A percentile compares a stretch with the other conserved stretches of the same genome.
Evolutionary conservation across 345 rosid species (phyloP).

Genomic region (Salix dunnii): DNA sequence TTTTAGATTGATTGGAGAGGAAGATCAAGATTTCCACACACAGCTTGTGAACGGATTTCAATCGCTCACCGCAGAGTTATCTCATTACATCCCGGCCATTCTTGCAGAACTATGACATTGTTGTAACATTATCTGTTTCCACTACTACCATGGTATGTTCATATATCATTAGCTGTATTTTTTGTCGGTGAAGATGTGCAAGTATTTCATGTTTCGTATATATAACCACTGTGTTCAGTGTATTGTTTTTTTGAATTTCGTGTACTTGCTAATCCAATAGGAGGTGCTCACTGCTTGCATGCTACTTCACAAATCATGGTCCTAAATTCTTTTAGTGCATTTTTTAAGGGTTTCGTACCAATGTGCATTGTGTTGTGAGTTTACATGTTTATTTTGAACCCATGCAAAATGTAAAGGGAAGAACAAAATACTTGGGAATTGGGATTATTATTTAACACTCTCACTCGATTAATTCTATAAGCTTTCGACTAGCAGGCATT

Average conservation of each 20-base stretch:
- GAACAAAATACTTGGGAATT: too few species aligned
- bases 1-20: constrained; percentile 87
- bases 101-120: constrained; percentile 74
- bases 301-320: background rate
- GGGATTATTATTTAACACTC: too few species aligned
- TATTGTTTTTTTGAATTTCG: background rate
- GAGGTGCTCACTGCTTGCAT: background rate
- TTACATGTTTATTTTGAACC: background rate
- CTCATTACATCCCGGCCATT: constrained; percentile 97
- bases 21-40: constrained; percentile 97
- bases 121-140: background rate
- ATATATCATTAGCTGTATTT: background rate
- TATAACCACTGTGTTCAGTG: background rate
- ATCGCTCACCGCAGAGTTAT: constrained; percentile 92
- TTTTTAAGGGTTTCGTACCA: too few species aligned
- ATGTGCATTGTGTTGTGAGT: background rate
- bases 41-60: constrained; percentile 99
- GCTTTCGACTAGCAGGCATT: background rate
- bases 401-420: background rate
- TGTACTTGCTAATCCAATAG: background rate
- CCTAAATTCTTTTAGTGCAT: background rate
- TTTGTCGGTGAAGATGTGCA: background rate
- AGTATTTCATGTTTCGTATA: background rate
- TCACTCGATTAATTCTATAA: too few species aligned
- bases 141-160: background rate